Percentiles rank a stretch among this genome's conserved stretches.
These are phyloP conservation scores for Colletotrichum tamarilloi DNA, from an alignment of 2,329 filamentous ascomycete genomes.

Conservation along the genomic window DNA sequence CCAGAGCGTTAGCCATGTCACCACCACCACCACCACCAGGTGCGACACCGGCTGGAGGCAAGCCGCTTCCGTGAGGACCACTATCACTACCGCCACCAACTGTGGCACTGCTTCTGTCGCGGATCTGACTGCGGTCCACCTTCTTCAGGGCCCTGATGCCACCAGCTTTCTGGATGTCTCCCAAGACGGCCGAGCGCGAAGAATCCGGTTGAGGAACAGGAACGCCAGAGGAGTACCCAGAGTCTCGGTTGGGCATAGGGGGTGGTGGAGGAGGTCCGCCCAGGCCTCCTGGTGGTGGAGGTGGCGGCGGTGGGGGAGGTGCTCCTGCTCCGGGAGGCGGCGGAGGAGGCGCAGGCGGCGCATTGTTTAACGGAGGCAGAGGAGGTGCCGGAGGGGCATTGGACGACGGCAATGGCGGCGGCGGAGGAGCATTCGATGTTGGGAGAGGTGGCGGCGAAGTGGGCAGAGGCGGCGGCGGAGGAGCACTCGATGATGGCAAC, in stretches of 20 bases:
- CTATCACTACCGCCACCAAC: conserved; percentile 58
- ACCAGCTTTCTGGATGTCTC: conserved; percentile 77
- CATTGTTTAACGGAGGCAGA: conserved; percentile 47
- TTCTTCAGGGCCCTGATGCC: conserved; percentile 79
- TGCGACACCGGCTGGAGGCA: conserved; percentile 63
- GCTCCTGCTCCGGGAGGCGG: conserved; percentile 52
- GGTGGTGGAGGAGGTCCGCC: conserved; percentile 62
- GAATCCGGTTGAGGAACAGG: conserved; percentile 57
- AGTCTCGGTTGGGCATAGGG: conserved; percentile 68
- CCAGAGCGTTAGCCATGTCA: conserved; percentile 84
- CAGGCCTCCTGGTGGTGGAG: conserved; percentile 48
- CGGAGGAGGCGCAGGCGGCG: conserved; percentile 49
- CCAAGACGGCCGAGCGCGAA: conserved; percentile 71
- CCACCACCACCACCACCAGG: conserved; percentile 68
- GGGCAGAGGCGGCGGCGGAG: conserved; percentile 50
- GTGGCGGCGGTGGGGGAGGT: conserved; percentile 49
- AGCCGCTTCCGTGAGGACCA: conserved; percentile 61
- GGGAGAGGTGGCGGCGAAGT: conserved; percentile 38
- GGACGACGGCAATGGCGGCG: conserved; percentile 49
- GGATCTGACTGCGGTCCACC: conserved; percentile 76
- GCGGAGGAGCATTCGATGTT: conserved; percentile 40
- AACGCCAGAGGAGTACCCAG: conserved; percentile 65
- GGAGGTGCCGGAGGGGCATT: conserved; percentile 51
- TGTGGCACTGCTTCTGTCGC: conserved; percentile 75
- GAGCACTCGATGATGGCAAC: conserved; percentile 40